A percentile compares a stretch with the other conserved stretches of the same genome.
Conservation (phyloP, 2,329 filamentous ascomycete species). For the Cryphonectria nitschkei region DNA sequence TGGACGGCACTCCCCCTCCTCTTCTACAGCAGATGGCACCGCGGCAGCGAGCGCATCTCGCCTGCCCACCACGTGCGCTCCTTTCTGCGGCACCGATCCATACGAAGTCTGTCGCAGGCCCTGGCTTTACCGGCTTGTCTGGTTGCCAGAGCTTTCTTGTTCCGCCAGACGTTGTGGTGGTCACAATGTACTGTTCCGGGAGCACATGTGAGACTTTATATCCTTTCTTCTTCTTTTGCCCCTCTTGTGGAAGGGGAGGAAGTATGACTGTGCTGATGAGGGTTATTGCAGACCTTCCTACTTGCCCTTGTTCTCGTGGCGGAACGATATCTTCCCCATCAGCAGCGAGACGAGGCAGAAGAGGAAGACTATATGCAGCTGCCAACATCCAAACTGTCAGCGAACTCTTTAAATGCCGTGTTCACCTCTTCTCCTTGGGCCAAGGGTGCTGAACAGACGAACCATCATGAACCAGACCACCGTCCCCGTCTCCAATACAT, state of each 20-base stretch:
- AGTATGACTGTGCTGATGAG: background rate
- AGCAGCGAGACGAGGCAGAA: background rate
- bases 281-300: background rate
- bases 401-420: too few relatives aligned
- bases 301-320: background rate
- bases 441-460: background rate
- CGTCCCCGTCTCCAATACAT: background rate
- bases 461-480: background rate
- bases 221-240: background rate
- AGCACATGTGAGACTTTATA: background rate
- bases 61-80: background rate
- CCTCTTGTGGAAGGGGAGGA: background rate
- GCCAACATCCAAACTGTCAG: background rate
- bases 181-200: conserved; percentile 10
- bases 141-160: conserved; percentile 9
- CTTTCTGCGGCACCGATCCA: background rate
- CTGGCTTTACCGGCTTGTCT: background rate
- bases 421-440: background rate
- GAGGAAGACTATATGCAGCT: background rate
- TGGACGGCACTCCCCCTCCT: conserved; percentile 1
- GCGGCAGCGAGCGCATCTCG: background rate
- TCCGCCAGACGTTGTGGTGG: conserved; percentile 9
- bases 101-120: background rate
- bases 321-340: background rate
- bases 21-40: background rate